Conservation (phyloP, 2,329 filamentous ascomycete species). For the Colletotrichum tamarilloi region DNA sequence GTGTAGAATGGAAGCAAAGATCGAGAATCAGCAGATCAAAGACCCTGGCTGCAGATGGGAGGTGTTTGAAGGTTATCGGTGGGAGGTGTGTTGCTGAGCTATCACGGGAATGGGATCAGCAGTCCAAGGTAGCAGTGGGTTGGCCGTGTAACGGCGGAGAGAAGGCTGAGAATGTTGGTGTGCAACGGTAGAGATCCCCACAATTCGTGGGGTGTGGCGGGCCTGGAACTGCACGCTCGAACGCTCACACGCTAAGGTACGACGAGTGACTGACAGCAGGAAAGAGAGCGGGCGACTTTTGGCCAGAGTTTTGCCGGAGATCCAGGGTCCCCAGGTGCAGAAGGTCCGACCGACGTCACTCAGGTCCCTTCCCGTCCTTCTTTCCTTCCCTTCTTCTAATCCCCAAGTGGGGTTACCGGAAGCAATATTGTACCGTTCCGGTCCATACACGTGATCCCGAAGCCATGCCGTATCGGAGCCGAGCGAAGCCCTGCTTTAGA, state of each 20-base stretch:
- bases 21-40: not conserved
- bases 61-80: not conserved
- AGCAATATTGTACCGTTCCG: not conserved
- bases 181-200: constrained; percentile 18
- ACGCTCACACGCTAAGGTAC: not conserved
- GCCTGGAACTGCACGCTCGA: not conserved
- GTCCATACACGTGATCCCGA: not conserved
- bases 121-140: constrained; percentile 10
- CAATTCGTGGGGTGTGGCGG: constrained; percentile 21
- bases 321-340: constrained; percentile 28
- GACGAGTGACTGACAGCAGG: not conserved
- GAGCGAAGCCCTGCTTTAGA: fast-evolving
- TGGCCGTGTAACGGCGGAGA: constrained; percentile 26
- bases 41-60: not conserved
- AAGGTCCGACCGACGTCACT: constrained; percentile 22
- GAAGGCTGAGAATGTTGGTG: constrained; percentile 24
- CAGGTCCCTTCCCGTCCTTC: not conserved
- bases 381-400: too few relatives aligned
- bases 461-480: not conserved
- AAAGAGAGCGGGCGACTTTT: not conserved
- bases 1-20: not conserved
- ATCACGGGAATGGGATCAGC: constrained; percentile 29
- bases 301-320: constrained; percentile 31
- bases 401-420: not conserved
- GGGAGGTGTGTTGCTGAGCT: not conserved